Evolutionary conservation across 352 stramenopile genomes (phyloP).

Genomic region (Aphanomyces euteiches): DNA sequence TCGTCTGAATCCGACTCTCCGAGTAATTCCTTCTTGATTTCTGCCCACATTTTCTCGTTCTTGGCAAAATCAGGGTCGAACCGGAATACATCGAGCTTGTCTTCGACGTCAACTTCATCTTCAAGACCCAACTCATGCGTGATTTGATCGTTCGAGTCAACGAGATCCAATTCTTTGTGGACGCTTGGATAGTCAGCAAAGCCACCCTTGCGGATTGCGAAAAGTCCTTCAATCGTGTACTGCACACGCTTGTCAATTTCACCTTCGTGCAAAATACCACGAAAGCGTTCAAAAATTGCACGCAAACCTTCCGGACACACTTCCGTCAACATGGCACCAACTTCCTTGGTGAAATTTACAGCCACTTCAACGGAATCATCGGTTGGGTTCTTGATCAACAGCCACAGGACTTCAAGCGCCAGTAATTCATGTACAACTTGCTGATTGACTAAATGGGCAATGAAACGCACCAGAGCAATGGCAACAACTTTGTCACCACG

Average conservation of each 20-base stretch:
- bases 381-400: constrained; percentile 96
- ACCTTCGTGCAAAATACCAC: constrained; percentile 96
- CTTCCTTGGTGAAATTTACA: constrained; percentile 96
- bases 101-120: constrained; percentile 94
- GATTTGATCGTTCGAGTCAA: constrained; percentile 98
- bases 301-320: constrained; percentile 87
- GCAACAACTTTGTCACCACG: constrained; percentile 94
- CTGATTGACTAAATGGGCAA: constrained; percentile 99
- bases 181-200: constrained; percentile 95
- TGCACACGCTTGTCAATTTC: constrained; percentile 96
- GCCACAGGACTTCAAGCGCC: constrained; percentile 94
- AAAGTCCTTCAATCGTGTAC: constrained; percentile 97
- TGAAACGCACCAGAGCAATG: constrained; percentile 94
- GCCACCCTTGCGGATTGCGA: constrained; percentile 93
- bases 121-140: constrained; percentile 97
- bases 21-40: constrained; percentile 96
- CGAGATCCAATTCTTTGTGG: constrained; percentile 94
- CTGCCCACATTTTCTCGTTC: constrained; percentile 94
- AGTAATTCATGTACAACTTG: constrained; percentile 97
- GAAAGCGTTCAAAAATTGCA: constrained; percentile 97
- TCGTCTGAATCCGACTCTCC: constrained; percentile 88
- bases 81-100: constrained; percentile 95
- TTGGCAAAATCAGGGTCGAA: constrained; percentile 94
- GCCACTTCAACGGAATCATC: constrained; percentile 98
- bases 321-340: constrained; percentile 85